phyloP scores from a whole-genome alignment of 129 eudicot genomes.

The Escallonia rubra region DNA sequence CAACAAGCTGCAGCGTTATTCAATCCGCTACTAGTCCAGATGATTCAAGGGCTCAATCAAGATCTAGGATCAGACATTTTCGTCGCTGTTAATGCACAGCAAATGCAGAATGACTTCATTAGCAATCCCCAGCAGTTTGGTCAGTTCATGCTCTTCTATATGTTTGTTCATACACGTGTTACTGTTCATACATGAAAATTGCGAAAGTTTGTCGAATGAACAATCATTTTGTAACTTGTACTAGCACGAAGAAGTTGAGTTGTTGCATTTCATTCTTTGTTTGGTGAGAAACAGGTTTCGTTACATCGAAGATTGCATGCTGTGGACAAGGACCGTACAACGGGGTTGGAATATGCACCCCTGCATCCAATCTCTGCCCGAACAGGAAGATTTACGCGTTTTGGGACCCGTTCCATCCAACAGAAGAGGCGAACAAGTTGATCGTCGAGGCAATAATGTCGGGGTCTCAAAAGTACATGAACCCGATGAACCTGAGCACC shows the following conservation, averaged over 20 bases:
- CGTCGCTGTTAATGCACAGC: conserved; percentile 50
- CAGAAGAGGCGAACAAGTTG: conserved; percentile 58
- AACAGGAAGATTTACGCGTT: conserved; percentile 43
- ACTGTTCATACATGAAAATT: too few species aligned
- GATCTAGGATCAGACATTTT: conserved; percentile 52
- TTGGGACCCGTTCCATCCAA: conserved; percentile 83
- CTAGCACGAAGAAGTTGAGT: too few species aligned
- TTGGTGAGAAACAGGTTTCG: conserved; percentile 35
- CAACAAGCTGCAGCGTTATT: conserved; percentile 52
- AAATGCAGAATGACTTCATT: conserved; percentile 56
- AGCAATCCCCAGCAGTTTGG: conserved; percentile 63
- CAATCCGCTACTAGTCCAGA: conserved; percentile 59
- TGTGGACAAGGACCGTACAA: conserved; percentile 84
- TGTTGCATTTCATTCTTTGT: neutral
- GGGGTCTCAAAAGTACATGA: conserved; percentile 58
- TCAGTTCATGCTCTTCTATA: neutral
- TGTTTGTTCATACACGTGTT: too few species aligned
- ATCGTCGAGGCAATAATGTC: conserved; percentile 47
- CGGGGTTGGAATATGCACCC: conserved; percentile 63
- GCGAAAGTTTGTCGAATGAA: too few species aligned
- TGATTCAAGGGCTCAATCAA: conserved; percentile 55
- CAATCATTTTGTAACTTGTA: too few species aligned
- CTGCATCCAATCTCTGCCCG: conserved; percentile 41
- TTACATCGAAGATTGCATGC: conserved; percentile 68
- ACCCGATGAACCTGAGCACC: conserved; percentile 77